Evolutionary conservation across 306 rosid genomes (phyloP).

Genomic region (Citrullus mucosospermus): DNA sequence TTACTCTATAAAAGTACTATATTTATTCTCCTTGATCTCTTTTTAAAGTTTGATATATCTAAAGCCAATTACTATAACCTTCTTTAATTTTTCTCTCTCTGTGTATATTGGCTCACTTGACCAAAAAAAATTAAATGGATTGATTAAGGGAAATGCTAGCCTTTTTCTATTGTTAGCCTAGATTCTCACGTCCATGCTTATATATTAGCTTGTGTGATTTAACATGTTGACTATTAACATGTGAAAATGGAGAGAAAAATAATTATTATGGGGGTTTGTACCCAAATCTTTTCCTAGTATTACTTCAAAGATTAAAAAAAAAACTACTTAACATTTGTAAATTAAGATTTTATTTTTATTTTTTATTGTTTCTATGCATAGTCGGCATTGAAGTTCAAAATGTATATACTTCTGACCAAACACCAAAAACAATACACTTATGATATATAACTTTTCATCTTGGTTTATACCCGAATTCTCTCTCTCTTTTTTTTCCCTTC

Average conservation of each 20-base stretch:
- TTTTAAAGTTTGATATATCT: neutral
- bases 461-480: neutral
- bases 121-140: neutral
- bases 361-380: neutral
- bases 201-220: neutral
- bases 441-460: neutral
- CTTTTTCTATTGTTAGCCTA: neutral
- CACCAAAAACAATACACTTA: no score
- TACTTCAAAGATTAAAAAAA: neutral
- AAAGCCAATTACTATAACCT: neutral
- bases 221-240: neutral
- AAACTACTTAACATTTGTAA: neutral
- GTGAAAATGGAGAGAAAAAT: neutral
- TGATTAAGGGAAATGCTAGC: neutral
- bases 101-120: neutral
- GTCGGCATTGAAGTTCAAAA: neutral
- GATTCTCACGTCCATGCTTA: neutral
- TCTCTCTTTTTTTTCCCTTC: neutral
- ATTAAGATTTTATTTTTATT: neutral
- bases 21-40: neutral
- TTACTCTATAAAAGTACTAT: neutral
- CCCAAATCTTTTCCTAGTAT: neutral
- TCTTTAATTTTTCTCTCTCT: neutral
- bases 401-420: no score
- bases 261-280: neutral